These are phyloP conservation scores for Globisporangium apiculatum DNA, from an alignment of 352 stramenopile genomes.

Conservation along the genomic window DNA sequence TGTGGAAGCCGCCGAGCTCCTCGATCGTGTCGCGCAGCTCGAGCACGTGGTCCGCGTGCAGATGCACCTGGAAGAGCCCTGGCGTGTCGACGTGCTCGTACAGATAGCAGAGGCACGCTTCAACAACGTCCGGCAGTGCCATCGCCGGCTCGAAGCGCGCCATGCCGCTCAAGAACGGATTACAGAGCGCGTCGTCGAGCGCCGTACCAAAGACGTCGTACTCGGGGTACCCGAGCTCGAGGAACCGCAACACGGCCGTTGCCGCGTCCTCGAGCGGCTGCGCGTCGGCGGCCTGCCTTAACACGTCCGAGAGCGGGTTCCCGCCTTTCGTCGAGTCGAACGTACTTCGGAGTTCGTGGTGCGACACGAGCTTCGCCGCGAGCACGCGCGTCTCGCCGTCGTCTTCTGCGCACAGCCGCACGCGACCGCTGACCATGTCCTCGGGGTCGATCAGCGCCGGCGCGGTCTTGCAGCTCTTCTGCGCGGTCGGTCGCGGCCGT, in stretches of 20 bases:
- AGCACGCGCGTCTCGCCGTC: constrained; percentile 60
- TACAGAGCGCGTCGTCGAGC: constrained; percentile 71
- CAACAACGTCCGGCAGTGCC: constrained; percentile 69
- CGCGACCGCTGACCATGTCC: constrained; percentile 71
- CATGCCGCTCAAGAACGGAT: constrained; percentile 81
- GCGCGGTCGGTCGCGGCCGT: constrained; percentile 35
- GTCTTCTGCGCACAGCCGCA: constrained; percentile 62
- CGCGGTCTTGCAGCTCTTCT: constrained; percentile 43
- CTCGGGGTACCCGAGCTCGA: constrained; percentile 79
- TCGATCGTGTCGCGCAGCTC: constrained; percentile 78
- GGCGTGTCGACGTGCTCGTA: constrained; percentile 72
- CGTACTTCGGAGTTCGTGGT: constrained; percentile 60
- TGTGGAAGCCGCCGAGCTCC: constrained; percentile 75
- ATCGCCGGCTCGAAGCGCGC: constrained; percentile 80
- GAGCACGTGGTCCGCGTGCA: constrained; percentile 70
- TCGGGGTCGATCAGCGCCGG: constrained; percentile 78
- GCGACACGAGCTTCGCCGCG: constrained; percentile 65
- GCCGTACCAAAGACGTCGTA: constrained; percentile 80
- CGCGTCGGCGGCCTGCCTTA: constrained; percentile 46
- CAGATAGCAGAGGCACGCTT: constrained; percentile 75
- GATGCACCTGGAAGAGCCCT: constrained; percentile 73
- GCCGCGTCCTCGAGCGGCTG: constrained; percentile 68
- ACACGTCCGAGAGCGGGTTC: constrained; percentile 67
- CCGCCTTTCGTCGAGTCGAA: constrained; percentile 71
- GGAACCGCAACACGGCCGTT: constrained; percentile 65